Evolutionary conservation across 495 filamentous ascomycete genomes (phyloP).

Genomic region (Copromyces sp.): DNA sequence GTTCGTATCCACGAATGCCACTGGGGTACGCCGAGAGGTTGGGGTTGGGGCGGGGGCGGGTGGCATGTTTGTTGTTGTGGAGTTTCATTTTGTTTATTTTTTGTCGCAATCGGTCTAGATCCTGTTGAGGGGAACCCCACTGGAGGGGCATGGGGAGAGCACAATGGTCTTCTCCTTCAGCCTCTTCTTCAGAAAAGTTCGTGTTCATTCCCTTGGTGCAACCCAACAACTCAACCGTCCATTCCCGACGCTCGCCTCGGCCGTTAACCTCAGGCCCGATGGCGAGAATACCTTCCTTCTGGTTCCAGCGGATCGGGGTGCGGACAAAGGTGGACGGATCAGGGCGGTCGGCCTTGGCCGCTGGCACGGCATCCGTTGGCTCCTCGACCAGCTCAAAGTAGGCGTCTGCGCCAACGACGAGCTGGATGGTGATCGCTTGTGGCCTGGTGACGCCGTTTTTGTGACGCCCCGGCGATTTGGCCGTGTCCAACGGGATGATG

Average conservation of each 20-base stretch:
- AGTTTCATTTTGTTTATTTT: too few species aligned
- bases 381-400: constrained; percentile 30
- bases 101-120: background rate
- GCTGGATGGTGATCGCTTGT: constrained; percentile 29
- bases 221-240: constrained; percentile 14
- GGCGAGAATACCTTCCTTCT: constrained; percentile 15
- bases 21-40: too few species aligned
- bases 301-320: constrained; percentile 19
- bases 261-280: constrained; percentile 16
- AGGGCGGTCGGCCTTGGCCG: constrained; percentile 22
- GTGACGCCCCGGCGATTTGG: constrained; percentile 3
- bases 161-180: background rate
- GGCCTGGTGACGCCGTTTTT: constrained; percentile 36
- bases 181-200: background rate
- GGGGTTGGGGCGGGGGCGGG: too few species aligned
- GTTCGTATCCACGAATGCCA: background rate
- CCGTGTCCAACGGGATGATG: constrained; percentile 40
- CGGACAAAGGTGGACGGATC: constrained; percentile 12
- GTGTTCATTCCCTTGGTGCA: constrained; percentile 3
- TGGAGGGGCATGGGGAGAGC: background rate
- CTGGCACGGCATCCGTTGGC: constrained; percentile 23
- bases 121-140: background rate
- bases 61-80: too few species aligned
- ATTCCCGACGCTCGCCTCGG: constrained; percentile 6
- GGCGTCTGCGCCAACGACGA: constrained; percentile 44